Evolutionary conservation across 1,139 yeast genomes (phyloP).

Genomic region (Scheffersomyces parashehatae): DNA sequence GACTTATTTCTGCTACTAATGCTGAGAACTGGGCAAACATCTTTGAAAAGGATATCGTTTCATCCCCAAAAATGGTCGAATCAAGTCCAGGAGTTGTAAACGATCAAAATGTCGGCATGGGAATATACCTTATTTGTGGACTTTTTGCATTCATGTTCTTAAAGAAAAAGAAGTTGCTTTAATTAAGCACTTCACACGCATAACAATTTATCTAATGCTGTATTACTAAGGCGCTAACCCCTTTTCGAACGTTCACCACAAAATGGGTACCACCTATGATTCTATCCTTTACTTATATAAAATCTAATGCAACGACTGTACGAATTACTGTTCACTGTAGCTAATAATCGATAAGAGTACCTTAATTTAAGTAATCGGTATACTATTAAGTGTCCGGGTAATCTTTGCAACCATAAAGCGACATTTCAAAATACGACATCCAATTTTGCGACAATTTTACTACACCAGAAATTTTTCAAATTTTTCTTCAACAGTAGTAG

Average conservation of each 20-base stretch:
- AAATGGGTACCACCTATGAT: too few species aligned
- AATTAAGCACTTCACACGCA: neutral
- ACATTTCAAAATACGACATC: neutral
- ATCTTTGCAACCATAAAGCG: neutral
- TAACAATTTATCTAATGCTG: neutral
- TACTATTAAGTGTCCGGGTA: too few species aligned
- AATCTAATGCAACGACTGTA: too few species aligned
- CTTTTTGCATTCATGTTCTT: slow-evolving; percentile 16
- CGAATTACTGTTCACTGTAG: too few species aligned
- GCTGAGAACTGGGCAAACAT: neutral
- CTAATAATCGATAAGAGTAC: too few species aligned
- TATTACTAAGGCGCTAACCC: too few species aligned
- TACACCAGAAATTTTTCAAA: slow-evolving; percentile 1
- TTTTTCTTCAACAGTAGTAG: neutral
- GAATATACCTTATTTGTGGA: slow-evolving; percentile 16
- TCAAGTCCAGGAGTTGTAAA: slow-evolving; percentile 5
- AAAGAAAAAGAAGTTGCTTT: slow-evolving; percentile 9
- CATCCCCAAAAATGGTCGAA: neutral
- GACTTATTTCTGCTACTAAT: neutral
- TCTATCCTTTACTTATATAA: too few species aligned
- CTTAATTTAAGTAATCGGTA: too few species aligned
- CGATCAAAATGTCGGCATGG: slow-evolving; percentile 15
- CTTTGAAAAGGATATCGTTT: neutral
- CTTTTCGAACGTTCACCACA: too few species aligned
- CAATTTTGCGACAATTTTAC: neutral